Conservation (phyloP, 2,329 filamentous ascomycete species). For the Coniella lustricola region DNA sequence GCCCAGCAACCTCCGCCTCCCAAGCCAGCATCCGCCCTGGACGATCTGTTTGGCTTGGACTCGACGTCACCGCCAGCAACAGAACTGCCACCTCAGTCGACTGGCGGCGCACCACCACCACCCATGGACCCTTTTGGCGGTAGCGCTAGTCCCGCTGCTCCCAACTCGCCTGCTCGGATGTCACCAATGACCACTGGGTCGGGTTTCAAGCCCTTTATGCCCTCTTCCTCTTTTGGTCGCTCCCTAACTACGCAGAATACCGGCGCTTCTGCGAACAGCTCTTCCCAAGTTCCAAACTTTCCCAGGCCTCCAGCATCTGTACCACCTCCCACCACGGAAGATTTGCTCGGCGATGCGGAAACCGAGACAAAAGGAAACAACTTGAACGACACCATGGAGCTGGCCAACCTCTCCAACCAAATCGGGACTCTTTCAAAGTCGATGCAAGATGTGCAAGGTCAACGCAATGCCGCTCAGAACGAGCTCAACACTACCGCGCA, state of each 20-base stretch:
- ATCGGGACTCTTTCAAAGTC: conserved; percentile 85
- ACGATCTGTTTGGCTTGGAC: conserved; percentile 91
- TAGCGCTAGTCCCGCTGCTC: conserved; percentile 37
- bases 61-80: conserved; percentile 48
- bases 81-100: conserved; percentile 55
- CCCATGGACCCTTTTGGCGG: conserved; percentile 59
- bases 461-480: conserved; percentile 71
- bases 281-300: conserved; percentile 20
- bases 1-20: conserved; percentile 32
- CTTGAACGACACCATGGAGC: conserved; percentile 81
- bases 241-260: conserved; percentile 71
- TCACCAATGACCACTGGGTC: conserved; percentile 36
- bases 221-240: conserved; percentile 87
- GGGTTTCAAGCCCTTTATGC: conserved; percentile 82
- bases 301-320: conserved; percentile 24
- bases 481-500: conserved; percentile 73
- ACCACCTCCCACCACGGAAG: conserved; percentile 51
- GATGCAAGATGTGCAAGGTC: conserved; percentile 86
- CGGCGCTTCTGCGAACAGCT: conserved; percentile 43
- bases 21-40: conserved; percentile 61
- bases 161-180: conserved; percentile 49
- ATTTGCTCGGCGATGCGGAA: conserved; percentile 85
- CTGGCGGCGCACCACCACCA: conserved; percentile 55
- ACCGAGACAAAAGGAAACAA: conserved; percentile 67
- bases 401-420: conserved; percentile 94